Evolutionary conservation across 257 asterid genomes (phyloP).

Genomic region (Rubia yunnanensis): DNA sequence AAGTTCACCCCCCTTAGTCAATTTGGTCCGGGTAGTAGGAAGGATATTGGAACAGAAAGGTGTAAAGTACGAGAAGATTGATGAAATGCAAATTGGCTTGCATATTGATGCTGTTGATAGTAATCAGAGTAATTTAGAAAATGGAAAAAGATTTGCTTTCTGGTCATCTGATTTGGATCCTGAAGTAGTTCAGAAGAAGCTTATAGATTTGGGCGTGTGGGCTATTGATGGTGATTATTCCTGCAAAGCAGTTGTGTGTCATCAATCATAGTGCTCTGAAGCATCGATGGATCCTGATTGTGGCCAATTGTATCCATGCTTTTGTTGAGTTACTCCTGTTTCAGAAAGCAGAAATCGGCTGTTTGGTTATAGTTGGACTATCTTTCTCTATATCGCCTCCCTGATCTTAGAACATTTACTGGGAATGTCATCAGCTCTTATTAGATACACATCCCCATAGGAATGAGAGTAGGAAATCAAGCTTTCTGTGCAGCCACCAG

Average conservation of each 20-base stretch:
- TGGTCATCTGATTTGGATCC: slow-evolving; percentile 48
- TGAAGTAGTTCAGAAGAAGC: slow-evolving; percentile 41
- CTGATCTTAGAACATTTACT: not conserved
- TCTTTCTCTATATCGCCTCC: not conserved
- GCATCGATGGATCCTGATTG: not conserved
- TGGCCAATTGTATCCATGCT: not conserved
- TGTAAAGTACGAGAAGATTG: slow-evolving; percentile 31
- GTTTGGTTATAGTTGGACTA: not conserved
- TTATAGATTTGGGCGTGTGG: slow-evolving; percentile 46
- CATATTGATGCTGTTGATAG: slow-evolving; percentile 21
- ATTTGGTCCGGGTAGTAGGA: slow-evolving; percentile 38
- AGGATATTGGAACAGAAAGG: slow-evolving; percentile 39
- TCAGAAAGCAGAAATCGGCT: not conserved
- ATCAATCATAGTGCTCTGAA: slow-evolving; percentile 30
- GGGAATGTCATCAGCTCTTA: not conserved
- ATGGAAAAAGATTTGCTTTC: slow-evolving; percentile 32
- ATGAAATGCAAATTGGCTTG: slow-evolving; percentile 42
- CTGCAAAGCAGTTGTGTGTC: slow-evolving; percentile 70
- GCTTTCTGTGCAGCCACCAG: not conserved
- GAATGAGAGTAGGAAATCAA: not conserved
- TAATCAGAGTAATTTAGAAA: slow-evolving; percentile 26
- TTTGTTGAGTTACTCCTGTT: not conserved
- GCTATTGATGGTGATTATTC: slow-evolving; percentile 60
- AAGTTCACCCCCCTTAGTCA: slow-evolving; percentile 28
- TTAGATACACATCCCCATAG: not conserved